These are phyloP conservation scores for Penstemon barbatus DNA, from an alignment of 257 asterid species.

Conservation along the genomic window DNA sequence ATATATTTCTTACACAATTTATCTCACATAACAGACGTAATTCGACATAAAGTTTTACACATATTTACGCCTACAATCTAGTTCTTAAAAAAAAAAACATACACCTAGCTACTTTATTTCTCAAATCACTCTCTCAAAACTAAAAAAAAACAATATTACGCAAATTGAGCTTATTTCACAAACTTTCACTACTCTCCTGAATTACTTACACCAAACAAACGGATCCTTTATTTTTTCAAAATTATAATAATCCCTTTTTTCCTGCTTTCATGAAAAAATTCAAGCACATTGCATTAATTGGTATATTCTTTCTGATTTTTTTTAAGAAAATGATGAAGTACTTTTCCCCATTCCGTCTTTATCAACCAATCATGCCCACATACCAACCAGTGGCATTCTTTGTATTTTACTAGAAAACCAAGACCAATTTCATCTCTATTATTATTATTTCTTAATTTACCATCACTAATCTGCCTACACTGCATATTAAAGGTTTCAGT, in stretches of 20 bases:
- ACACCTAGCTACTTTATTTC: no score
- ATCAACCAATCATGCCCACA: conserved; percentile 31
- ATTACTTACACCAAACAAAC: no score
- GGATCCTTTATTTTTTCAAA: not conserved
- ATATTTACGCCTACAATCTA: no score
- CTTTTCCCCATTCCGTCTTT: conserved; percentile 17
- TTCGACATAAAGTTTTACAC: no score
- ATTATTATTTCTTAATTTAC: not conserved
- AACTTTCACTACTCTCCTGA: no score
- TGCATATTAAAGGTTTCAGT: not conserved
- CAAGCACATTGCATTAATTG: not conserved
- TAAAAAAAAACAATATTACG: no score
- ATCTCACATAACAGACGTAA: no score
- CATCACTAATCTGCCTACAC: not conserved
- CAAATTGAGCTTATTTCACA: no score
- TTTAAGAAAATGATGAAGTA: not conserved
- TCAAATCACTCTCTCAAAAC: no score
- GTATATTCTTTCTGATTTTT: not conserved
- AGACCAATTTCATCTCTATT: conserved; percentile 7
- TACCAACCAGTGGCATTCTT: conserved; percentile 34
- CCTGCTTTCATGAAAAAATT: not conserved
- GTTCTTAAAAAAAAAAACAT: no score
- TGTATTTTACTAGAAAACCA: conserved; percentile 13
- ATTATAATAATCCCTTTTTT: not conserved
- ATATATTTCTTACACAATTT: no score